Evolutionary conservation across 768 basidiomycete species (phyloP).

Genomic region (Collybiopsis confluens): DNA sequence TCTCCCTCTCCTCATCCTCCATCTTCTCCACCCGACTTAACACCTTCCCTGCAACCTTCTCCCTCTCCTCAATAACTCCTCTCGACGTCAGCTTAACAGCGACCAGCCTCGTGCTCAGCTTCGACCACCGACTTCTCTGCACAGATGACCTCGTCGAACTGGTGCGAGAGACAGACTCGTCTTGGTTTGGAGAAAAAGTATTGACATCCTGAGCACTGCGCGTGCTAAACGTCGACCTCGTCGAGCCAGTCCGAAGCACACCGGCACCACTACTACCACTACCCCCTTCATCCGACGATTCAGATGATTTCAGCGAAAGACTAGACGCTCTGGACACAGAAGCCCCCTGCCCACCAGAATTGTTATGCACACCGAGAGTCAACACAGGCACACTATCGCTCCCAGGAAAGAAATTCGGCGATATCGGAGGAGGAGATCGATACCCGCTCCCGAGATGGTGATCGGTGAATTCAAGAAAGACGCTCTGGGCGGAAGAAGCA

Average conservation of each 20-base stretch:
- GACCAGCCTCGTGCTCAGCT: slow-evolving; percentile 28
- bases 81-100: slow-evolving; percentile 47
- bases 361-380: not conserved
- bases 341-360: too few species aligned
- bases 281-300: slow-evolving; percentile 1
- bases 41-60: slow-evolving; percentile 18
- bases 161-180: not conserved
- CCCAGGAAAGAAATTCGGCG: not conserved
- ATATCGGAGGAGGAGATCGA: not conserved
- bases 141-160: not conserved
- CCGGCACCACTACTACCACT: not conserved
- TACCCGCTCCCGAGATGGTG: not conserved
- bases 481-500: slow-evolving; percentile 3
- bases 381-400: slow-evolving; percentile 2
- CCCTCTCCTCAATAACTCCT: slow-evolving; percentile 17
- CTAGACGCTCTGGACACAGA: slow-evolving; percentile 1
- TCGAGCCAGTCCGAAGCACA: not conserved
- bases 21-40: slow-evolving; percentile 16
- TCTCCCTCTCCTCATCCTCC: slow-evolving; percentile 32
- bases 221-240: not conserved
- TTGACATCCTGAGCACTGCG: not conserved
- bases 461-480: slow-evolving; percentile 1
- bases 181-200: too few species aligned
- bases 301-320: slow-evolving; percentile 6
- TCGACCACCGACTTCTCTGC: slow-evolving; percentile 1